Evolutionary conservation across 306 rosid genomes (phyloP).

Genomic region (Quercus gilva): DNA sequence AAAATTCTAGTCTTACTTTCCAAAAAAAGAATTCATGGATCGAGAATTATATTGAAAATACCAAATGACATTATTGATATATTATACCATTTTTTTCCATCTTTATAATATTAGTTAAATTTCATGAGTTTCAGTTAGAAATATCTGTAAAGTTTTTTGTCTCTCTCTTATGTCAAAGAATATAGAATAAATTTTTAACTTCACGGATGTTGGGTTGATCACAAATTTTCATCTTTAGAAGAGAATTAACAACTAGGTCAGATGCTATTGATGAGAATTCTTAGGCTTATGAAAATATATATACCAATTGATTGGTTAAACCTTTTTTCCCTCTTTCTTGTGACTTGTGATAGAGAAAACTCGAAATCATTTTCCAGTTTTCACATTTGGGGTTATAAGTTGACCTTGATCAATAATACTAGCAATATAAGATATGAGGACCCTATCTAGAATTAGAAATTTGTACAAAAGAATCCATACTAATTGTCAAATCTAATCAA

Average conservation of each 20-base stretch:
- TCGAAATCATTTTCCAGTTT: neutral
- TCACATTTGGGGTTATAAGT: neutral
- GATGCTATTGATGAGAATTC: neutral
- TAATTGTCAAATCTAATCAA: neutral
- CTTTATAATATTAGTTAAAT: too few relatives aligned
- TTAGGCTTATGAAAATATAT: neutral
- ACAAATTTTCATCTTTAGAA: neutral
- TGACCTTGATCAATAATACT: neutral
- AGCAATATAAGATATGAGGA: neutral
- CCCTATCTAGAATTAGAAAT: neutral
- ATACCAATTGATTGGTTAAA: neutral
- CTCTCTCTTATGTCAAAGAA: neutral
- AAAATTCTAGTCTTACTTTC: too few relatives aligned
- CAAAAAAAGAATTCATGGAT: too few relatives aligned
- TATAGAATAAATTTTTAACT: neutral
- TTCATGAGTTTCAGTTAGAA: neutral
- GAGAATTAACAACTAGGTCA: neutral
- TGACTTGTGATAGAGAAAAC: neutral
- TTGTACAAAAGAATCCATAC: neutral
- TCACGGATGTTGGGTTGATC: neutral
- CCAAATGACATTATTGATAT: too few relatives aligned
- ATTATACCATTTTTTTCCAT: too few relatives aligned
- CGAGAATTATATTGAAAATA: too few relatives aligned
- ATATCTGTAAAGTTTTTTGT: neutral
- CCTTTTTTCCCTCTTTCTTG: neutral